phyloP scores from a whole-genome alignment of 495 filamentous ascomycete species.

The Annulohypoxylon maeteangense region DNA sequence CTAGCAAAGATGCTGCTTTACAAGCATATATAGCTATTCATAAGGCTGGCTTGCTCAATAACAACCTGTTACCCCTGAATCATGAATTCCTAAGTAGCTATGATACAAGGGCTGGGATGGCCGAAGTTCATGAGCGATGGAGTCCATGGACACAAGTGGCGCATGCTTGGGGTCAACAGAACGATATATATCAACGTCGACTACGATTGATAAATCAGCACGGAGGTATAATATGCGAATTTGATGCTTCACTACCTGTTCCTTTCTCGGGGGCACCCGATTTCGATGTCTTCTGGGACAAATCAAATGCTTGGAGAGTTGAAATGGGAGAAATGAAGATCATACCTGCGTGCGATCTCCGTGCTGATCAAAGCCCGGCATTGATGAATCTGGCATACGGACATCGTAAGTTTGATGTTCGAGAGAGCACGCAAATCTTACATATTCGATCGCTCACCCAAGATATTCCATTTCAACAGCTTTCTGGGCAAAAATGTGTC shows the following conservation, averaged over 20 bases:
- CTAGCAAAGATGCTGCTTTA: conserved; percentile 85
- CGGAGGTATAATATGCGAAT: conserved; percentile 46
- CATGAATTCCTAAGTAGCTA: conserved; percentile 52
- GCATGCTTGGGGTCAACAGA: conserved; percentile 56
- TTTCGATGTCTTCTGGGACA: conserved; percentile 64
- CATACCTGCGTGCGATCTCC: conserved; percentile 25
- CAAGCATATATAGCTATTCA: conserved; percentile 80
- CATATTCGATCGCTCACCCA: conserved; percentile 45
- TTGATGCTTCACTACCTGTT: conserved; percentile 61
- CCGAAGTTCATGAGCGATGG: conserved; percentile 64
- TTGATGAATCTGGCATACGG: conserved; percentile 63
- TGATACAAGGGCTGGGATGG: conserved; percentile 59
- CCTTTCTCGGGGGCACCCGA: conserved; percentile 53
- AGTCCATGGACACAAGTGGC: conserved; percentile 76
- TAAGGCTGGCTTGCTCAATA: conserved; percentile 75
- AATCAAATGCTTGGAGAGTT: conserved; percentile 53
- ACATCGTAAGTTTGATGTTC: conserved; percentile 46
- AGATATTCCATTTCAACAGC: conserved; percentile 33
- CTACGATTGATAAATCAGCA: conserved; percentile 49
- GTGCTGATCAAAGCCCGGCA: conserved; percentile 55
- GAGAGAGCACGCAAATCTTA: conserved; percentile 54
- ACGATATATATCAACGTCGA: conserved; percentile 45
- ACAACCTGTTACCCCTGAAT: conserved; percentile 76
- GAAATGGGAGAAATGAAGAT: conserved; percentile 46
- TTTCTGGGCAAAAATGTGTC: conserved; percentile 34